A percentile compares a stretch with the other conserved stretches of the same genome.
Conservation (phyloP, 257 asterid species). For the Ehretia macrophylla region DNA sequence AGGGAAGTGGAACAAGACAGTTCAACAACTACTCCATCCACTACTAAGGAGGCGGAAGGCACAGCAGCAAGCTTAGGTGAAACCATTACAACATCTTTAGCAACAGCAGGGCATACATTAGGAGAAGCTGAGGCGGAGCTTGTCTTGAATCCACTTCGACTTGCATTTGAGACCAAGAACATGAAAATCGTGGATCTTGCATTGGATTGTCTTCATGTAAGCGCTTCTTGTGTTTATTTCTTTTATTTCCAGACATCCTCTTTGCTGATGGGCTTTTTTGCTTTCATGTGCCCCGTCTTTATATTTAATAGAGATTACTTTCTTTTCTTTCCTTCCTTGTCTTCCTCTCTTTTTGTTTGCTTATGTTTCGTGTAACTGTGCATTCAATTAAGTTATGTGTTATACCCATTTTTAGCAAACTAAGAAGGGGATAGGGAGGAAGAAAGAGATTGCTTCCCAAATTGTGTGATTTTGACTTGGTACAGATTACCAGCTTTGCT, state of each 20-base stretch:
- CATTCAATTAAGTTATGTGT: not conserved
- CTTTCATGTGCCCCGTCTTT: slow-evolving; percentile 1
- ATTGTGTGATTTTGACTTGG: not conserved
- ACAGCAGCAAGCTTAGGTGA: slow-evolving; percentile 30
- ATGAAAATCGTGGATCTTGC: slow-evolving; percentile 88
- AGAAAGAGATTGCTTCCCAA: not conserved
- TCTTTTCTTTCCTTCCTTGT: not conserved
- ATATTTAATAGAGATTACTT: too few relatives aligned
- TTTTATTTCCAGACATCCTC: not conserved
- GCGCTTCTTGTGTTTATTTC: slow-evolving; percentile 31
- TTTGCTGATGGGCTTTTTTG: not conserved
- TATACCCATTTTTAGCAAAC: slow-evolving; percentile 5
- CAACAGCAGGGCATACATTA: slow-evolving; percentile 81
- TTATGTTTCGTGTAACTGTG: not conserved
- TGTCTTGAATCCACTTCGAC: slow-evolving; percentile 77
- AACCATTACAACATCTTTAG: slow-evolving; percentile 50
- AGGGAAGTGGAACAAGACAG: slow-evolving; percentile 38
- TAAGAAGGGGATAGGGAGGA: not conserved
- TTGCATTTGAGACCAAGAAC: slow-evolving; percentile 91
- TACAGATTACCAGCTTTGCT: not conserved
- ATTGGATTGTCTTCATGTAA: slow-evolving; percentile 99
- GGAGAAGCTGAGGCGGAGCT: slow-evolving; percentile 85
- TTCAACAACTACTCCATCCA: slow-evolving; percentile 37
- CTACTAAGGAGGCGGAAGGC: slow-evolving; percentile 44
- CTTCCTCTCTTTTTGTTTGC: slow-evolving; percentile 1